Evolutionary conservation across 2,329 filamentous ascomycete genomes (phyloP), one percentile per base, ranked within the genome.

Genomic region (Colletotrichum sp.): DNA sequence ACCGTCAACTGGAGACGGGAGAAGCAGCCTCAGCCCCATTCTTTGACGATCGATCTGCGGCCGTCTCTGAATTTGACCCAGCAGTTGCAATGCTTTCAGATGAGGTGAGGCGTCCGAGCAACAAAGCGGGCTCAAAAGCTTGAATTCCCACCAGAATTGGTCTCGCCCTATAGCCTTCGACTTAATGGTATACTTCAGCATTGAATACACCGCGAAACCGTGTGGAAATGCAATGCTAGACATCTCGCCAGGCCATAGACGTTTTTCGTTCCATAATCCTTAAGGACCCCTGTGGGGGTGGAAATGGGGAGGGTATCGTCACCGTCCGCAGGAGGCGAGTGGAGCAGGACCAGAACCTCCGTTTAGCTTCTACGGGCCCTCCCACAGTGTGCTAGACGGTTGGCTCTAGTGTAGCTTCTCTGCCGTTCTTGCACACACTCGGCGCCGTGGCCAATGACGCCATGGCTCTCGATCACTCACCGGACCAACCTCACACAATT

Each of bases 261-360:
- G 7, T 22, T 30, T 49, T 16, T 16, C 16, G 12, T 15, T 22
- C 32, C 36, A 29, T 13, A 36, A 55, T 62, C 61, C 29, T 39
- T 25, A 49, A 70, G 61, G 75, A 68, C 66, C 75, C 75, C 39
- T 75, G 71, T 71, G 52, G 71, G 34, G 59, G 8, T 34, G 69
- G 22, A 72, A 63, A 72, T 52, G 69, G 69, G 52, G 63, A 57
- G 30, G 25, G 44, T 22, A 71, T 71, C 71, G 71, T 77, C 75
- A 71, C 61, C 36, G 59, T 67, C 39, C 65, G 71, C 25, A 64
- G 19, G 55, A 30, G 16, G 65, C 25, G 32, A 67, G 69, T 63
- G 72, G 71, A 70, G 27, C 74, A 44, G 65, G 57, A 30, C 44
- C 70, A 75, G 65, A 75, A 74, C 30, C 63, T 68, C 73, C 69